A percentile compares a stretch with the other conserved stretches of the same genome.
These are phyloP conservation scores for Penicillium brasilianum DNA, from an alignment of 2,329 filamentous ascomycete genomes.

Conservation along the genomic window DNA sequence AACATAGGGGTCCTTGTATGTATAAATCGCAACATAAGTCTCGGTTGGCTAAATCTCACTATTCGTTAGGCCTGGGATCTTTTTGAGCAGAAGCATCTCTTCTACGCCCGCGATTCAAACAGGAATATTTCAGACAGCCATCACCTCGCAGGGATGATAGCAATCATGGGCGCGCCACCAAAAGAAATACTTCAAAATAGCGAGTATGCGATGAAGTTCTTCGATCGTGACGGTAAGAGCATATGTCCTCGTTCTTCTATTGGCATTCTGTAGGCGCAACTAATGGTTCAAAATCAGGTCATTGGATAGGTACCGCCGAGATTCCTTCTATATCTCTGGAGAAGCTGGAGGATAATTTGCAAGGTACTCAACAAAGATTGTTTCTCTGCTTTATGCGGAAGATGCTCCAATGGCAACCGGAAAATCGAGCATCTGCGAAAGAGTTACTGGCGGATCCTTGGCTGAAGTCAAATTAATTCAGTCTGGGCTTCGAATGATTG, in stretches of 20 bases:
- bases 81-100: slow-evolving; percentile 29
- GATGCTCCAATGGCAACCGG: slow-evolving; percentile 28
- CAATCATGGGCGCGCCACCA: slow-evolving; percentile 46
- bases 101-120: slow-evolving; percentile 23
- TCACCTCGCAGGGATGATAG: slow-evolving; percentile 45
- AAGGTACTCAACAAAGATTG: slow-evolving; percentile 11
- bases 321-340: slow-evolving; percentile 24
- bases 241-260: background rate
- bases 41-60: background rate
- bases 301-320: slow-evolving; percentile 21
- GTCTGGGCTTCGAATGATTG: background rate
- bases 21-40: background rate
- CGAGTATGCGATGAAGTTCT: slow-evolving; percentile 25
- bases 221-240: slow-evolving; percentile 23
- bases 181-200: slow-evolving; percentile 41
- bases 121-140: slow-evolving; percentile 22
- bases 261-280: background rate
- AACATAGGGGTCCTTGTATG: slow-evolving; percentile 31
- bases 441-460: slow-evolving; percentile 28
- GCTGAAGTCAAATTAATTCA: slow-evolving; percentile 22
- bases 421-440: slow-evolving; percentile 24
- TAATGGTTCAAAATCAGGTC: slow-evolving; percentile 19
- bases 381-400: slow-evolving; percentile 31
- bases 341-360: slow-evolving; percentile 22
- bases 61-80: slow-evolving; percentile 28